Evolutionary conservation across 345 rosid species (phyloP), one percentile per base, ranked within the genome.

Genomic region (Toxicodendron radicans): DNA sequence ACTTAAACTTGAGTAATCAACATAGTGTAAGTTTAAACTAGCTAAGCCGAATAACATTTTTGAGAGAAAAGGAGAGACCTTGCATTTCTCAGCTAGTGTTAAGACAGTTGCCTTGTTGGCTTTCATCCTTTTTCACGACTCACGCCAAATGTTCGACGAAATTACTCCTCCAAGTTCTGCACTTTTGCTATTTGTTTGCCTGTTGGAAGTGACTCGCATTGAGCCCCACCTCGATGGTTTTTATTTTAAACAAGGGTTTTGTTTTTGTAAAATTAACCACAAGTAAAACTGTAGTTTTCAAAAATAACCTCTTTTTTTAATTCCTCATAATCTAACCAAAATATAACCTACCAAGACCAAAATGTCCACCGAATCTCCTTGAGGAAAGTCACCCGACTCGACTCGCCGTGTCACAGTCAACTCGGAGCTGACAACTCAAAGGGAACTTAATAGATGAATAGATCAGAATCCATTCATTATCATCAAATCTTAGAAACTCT

Each of bases 21-120:
- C 43, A 38, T 7, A 7, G 43, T 38, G 43, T 5, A 38, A 38
- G 43, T 38, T 38, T 38, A 38, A 38, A 38, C 43, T 38, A 6
- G 43, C 43, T 38, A 38, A 38, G 8, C 43, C 43, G 43, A 38
- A 61, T 0, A n/a, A 51, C 27, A 10, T 7, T 61, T 13, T 58
- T 77, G 54, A 70, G 30, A 75, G 63, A 49, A 9, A 7, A 11
- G 43, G 63, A 67, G 10, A 0, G 41, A 91, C 97, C 91, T 89
- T 91, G 97, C 97, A 91, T 78, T 82, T 91, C 75, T 91, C 86
- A 1, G 91, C 92, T 10, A 88, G 35, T 14, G 88, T 79, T 64
- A 88, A 77, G 64, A 82, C 79, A 35, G 85, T 76, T 35, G 86
- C 65, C 73, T 84, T 94, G 81, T 63, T 83, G 72, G 82, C 80